Base-by-base conservation (phyloP, 2,329 filamentous ascomycete genomes). In the Diaporthe sp. region DNA sequence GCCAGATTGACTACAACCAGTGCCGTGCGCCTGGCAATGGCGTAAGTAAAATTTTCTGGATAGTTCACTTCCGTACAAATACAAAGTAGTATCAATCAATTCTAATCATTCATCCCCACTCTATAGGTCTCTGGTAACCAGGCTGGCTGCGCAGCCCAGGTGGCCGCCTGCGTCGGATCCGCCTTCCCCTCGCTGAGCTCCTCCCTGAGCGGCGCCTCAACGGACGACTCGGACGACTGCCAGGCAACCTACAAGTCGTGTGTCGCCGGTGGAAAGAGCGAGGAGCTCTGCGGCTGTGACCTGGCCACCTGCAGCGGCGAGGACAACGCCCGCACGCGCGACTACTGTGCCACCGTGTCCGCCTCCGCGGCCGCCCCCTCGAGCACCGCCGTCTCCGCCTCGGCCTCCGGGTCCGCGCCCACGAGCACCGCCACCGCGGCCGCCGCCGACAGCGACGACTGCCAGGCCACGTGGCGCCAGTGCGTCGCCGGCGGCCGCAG, bases 251-350 rank as follows among this genome's bases (percentile, higher is more conserved):
- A 55, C 51, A 55, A 73, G 31, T 8, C 46, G 7, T 73, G 71
- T 22, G 9, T 51, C 12, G 25, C 42, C 10, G 31, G 46, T 12
- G 71, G 71, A 46, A 62, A 53, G 58, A 62, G 39, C 57, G 34
- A 73, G 49, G 57, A 65, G 58, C 71, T 73, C n/a, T 73, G 71
- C 46, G 17, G n/a, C 9, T 73, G 71, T 13, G 71, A 62, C 28
- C 58, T 73, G 17, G 60, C 44, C 15, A 73, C 71, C 31, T 73
- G 71, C 71, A 65, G 37, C 1, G 71, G 71, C 25, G 71, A 73
- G 58, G 37, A 39, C 7, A 49, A 37, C 42, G 19, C 17, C 68
- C 53, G 37, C 39, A 65, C 15, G 10, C 5, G 25, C 42, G 57
- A 60, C 31, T 60, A 37, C 31, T 46, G 39, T 8, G 31, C 60